These are phyloP conservation scores for Lasiodiplodia sp. DNA, from an alignment of 2,329 filamentous ascomycete species.

Conservation along the genomic window DNA sequence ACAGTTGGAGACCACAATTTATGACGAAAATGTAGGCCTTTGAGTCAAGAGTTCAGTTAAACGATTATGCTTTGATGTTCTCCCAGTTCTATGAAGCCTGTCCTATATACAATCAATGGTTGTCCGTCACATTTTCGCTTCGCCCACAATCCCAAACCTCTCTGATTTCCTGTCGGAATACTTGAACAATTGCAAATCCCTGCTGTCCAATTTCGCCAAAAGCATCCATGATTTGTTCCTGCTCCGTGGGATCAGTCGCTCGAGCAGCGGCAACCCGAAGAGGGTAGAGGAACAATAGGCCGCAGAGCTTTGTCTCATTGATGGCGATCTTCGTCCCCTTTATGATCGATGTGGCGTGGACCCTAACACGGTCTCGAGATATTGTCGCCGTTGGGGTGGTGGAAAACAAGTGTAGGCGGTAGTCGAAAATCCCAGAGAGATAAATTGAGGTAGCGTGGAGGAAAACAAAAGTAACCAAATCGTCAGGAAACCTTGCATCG, in stretches of 20 bases:
- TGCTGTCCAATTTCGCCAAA: background rate
- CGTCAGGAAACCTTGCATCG: background rate
- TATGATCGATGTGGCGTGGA: background rate
- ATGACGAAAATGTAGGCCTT: background rate
- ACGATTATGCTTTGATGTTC: no score
- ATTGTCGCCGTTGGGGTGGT: background rate
- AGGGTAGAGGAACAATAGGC: slow-evolving; percentile 18
- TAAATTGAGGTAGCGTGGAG: slow-evolving; percentile 14
- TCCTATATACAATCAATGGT: no score
- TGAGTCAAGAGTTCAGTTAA: no score
- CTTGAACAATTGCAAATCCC: background rate
- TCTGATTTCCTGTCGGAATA: background rate
- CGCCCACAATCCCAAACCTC: background rate
- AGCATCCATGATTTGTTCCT: background rate
- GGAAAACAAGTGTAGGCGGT: slow-evolving; percentile 7
- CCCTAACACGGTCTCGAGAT: background rate
- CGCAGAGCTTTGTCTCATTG: slow-evolving; percentile 6
- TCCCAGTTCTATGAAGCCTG: background rate
- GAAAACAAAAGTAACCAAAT: background rate
- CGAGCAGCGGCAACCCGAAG: slow-evolving; percentile 20
- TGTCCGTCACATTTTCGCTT: no score
- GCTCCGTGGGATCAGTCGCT: background rate
- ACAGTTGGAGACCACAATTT: background rate
- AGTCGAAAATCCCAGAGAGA: slow-evolving; percentile 20
- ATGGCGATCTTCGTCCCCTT: background rate